These are phyloP conservation scores for Allodekkera sacchari DNA, from an alignment of 805 yeast genomes.

Conservation along the genomic window DNA sequence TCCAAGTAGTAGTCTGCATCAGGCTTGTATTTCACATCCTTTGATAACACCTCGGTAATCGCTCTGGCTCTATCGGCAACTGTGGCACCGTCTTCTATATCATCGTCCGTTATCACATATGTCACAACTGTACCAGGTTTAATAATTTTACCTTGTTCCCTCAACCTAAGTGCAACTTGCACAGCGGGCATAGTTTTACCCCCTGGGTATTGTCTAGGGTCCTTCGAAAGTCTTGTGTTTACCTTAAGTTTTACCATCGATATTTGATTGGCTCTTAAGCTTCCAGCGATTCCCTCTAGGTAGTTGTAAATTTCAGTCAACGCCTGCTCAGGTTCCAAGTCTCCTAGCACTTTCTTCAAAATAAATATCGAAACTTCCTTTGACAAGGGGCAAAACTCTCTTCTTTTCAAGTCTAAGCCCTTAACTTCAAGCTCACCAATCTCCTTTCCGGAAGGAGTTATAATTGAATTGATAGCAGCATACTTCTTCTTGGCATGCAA, in stretches of 20 bases:
- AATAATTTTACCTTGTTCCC: constrained; percentile 77
- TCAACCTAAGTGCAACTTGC: constrained; percentile 77
- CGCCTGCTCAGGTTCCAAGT: constrained; percentile 69
- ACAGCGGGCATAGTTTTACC: constrained; percentile 78
- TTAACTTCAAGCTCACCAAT: constrained; percentile 71
- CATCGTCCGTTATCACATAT: constrained; percentile 59
- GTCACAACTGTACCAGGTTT: constrained; percentile 88
- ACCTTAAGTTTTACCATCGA: constrained; percentile 66
- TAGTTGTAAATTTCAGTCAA: constrained; percentile 63
- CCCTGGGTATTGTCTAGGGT: constrained; percentile 78
- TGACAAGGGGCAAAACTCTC: constrained; percentile 91
- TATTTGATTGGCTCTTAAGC: constrained; percentile 53
- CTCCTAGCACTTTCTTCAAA: constrained; percentile 61
- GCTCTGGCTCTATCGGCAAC: constrained; percentile 83
- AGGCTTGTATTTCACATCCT: constrained; percentile 44
- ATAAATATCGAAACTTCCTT: constrained; percentile 79
- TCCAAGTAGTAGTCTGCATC: constrained; percentile 77
- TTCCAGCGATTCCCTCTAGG: constrained; percentile 48
- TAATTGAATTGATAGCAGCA: constrained; percentile 71
- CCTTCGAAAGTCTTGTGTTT: constrained; percentile 83
- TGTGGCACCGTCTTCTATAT: constrained; percentile 25
- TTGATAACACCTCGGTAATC: constrained; percentile 58
- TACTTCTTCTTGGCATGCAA: constrained; percentile 95
- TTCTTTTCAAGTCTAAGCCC: constrained; percentile 94
- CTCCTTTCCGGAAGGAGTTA: constrained; percentile 43